Percentiles rank a stretch among this genome's conserved stretches.
Evolutionary conservation across 2,329 filamentous ascomycete species (phyloP).

Genomic region (Verticillium dahliae): DNA sequence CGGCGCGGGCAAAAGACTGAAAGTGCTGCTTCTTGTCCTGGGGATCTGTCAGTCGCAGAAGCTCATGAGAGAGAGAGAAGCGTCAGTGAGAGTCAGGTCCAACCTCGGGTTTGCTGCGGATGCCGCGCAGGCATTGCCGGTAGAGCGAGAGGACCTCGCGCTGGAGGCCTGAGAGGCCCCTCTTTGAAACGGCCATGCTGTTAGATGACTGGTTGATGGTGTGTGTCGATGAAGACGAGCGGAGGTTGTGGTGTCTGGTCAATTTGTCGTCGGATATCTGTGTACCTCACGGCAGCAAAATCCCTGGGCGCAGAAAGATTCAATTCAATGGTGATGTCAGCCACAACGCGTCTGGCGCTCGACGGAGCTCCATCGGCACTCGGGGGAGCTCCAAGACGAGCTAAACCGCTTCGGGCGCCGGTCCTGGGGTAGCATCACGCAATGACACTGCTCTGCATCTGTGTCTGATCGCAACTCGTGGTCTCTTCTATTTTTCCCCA

Average conservation of each 20-base stretch:
- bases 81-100: not conserved
- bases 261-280: not conserved
- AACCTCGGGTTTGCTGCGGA: slow-evolving; percentile 73
- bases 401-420: not conserved
- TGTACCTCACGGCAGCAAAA: not conserved
- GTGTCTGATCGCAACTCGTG: not conserved
- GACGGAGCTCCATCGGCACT: not conserved
- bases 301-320: not conserved
- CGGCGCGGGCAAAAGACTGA: slow-evolving; percentile 54
- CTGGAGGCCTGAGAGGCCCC: slow-evolving; percentile 75
- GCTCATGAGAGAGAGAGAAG: not conserved
- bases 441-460: not conserved
- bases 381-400: not conserved
- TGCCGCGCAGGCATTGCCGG: slow-evolving; percentile 75
- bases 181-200: slow-evolving; percentile 6
- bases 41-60: slow-evolving; percentile 4
- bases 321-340: not conserved
- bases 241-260: not conserved
- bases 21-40: slow-evolving; percentile 56
- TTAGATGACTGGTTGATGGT: not conserved
- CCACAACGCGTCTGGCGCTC: not conserved
- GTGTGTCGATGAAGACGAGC: not conserved
- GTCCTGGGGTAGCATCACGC: not conserved
- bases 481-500: not conserved
- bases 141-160: slow-evolving; percentile 83